Evolutionary conservation across 2,329 filamentous ascomycete species (phyloP), one percentile per base, ranked within the genome.

Genomic region (Microdochium paspali): DNA sequence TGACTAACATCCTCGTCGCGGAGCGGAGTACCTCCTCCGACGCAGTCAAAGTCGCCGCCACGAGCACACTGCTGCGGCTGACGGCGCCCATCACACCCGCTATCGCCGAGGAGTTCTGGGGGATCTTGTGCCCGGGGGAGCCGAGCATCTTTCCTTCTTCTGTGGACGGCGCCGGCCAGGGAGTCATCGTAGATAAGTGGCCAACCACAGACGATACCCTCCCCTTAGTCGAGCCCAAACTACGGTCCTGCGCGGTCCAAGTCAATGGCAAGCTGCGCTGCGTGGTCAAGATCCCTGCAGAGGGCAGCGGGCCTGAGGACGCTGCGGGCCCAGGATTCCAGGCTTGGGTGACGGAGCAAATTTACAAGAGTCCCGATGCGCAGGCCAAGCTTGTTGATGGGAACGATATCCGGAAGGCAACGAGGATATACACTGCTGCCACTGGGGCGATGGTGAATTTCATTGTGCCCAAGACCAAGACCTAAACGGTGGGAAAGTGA

Each of bases 61-160:
- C 72, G 1, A 71, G 72, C 1, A 67, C 72, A 3, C 74, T 94
- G 9, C 61, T 91, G 35, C 79, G 80, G 45, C 79, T 95, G 68
- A 71, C 90, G 55, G 85, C 87, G 0, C 90, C 90, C 3, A 80
- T 95, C 46, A 80, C 86, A 0, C 90, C 90, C 0, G 87, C 85
- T 0, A 80, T 93, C 50, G 77, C 87, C 1, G 88, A 91, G 55
- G 87, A 95, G 66, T 87, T 82, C 62, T 94, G 87, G 87, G 72
- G 76, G 51, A 57, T 76, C 2, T 70, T 90, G 3, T 61, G 67
- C 44, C 65, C 68, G 2, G 51, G 54, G 0, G 44, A 56, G 1
- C 55, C 53, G 2, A 71, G 72, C 28, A 63, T 75, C 47, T 74
- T 74, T 54, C 23, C 42, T 23, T 25, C 12, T 13, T 5, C n/a